Evolutionary conservation across 805 yeast species (phyloP).

Genomic region (Metschnikowia reukaufii): DNA sequence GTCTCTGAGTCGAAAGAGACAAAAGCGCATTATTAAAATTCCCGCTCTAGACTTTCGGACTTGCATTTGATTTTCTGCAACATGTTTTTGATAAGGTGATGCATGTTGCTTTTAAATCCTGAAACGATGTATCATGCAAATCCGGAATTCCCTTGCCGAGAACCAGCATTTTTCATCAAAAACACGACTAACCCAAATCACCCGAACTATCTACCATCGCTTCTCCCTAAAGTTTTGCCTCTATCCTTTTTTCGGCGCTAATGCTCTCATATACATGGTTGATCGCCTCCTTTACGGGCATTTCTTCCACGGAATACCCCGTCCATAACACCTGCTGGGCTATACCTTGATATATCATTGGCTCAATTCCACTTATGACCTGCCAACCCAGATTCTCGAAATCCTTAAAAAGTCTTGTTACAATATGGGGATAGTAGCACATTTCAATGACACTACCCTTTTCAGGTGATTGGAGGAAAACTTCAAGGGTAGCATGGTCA

Average conservation of each 20-base stretch:
- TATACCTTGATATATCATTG: conserved; percentile 34
- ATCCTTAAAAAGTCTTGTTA: conserved; percentile 25
- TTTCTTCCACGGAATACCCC: conserved; percentile 25
- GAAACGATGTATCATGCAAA: too few relatives aligned
- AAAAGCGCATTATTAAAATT: too few relatives aligned
- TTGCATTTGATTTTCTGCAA: too few relatives aligned
- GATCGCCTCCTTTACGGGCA: conserved; percentile 26
- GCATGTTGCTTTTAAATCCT: too few relatives aligned
- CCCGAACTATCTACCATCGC: too few relatives aligned
- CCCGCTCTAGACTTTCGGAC: too few relatives aligned
- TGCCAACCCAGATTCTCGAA: conserved; percentile 27
- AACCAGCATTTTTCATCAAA: too few relatives aligned
- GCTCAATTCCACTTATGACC: conserved; percentile 32
- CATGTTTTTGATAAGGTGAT: too few relatives aligned
- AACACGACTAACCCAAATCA: too few relatives aligned
- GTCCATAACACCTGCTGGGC: conserved; percentile 35
- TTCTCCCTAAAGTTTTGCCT: background rate
- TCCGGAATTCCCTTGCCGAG: too few relatives aligned
- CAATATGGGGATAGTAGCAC: conserved; percentile 35
- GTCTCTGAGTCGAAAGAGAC: too few relatives aligned
- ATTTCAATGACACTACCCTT: conserved; percentile 33
- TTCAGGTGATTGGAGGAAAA: conserved; percentile 23
- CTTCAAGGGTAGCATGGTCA: conserved; percentile 28
- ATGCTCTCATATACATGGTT: conserved; percentile 19
- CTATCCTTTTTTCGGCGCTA: background rate